Evolutionary conservation across 129 eudicot species (phyloP), one percentile per base, ranked within the genome.

Genomic region (Tanacetum coccineum): DNA sequence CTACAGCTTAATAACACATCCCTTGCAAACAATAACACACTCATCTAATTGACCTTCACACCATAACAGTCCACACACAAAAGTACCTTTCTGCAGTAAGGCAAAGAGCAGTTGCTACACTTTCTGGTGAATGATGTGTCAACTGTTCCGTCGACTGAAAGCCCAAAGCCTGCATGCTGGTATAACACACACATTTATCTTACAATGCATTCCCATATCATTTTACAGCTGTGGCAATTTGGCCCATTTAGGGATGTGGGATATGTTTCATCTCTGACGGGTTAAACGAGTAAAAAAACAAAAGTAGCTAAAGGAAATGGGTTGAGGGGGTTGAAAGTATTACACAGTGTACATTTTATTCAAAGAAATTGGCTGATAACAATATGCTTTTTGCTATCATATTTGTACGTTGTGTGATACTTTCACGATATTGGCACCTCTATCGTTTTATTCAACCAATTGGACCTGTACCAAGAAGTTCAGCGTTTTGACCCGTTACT

Each of bases 101-200:
- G 95, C 22, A 84, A 75, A 72, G 86, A 87, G 67, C 97, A 91
- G 68, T 77, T 82, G 77, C 82, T 76, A 68, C 97, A 91, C 80
- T 72, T 87, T 51, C 86, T 83, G 20, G 77, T 79, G 66, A 91
- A 82, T 14, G 84, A 81, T 19, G 92, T 74, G 44, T 59, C 67
- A 63, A 91, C 80, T 66, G 67, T 77, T 57, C 95, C 97, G 59
- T 91, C 95, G 30, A 91, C 95, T 2, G 97, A 91, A 42, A 87
- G 83, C 15, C 97, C 97, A 66, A 87, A 84, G 57, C 97, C 90
- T 47, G 97, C 83, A 58, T 91, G 97, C 95, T 90, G 87, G 28
- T 52, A 69, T 64, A 54, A 19, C 49, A 62, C 46, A 62, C 32
- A 32, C 64, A 1, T 9, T 40, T 10, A 36, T 49, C 51, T 39